Conservation (phyloP, 495 filamentous ascomycete species). For the Oidiodendron maius region DNA sequence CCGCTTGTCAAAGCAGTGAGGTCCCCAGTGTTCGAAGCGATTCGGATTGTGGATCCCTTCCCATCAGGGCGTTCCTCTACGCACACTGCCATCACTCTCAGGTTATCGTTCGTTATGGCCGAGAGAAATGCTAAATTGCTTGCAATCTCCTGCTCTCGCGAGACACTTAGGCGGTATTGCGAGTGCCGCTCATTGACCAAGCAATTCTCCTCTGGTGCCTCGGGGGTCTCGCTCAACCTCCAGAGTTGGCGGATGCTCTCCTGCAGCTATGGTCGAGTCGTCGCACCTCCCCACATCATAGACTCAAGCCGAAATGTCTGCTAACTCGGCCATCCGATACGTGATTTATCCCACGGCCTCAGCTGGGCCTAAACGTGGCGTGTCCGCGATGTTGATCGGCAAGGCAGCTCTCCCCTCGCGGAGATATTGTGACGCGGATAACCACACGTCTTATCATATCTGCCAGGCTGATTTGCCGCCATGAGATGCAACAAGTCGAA, state of each 20-base stretch:
- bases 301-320: not conserved
- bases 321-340: not conserved
- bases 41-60: constrained; percentile 14
- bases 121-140: constrained; percentile 21
- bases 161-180: constrained; percentile 2
- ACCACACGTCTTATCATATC: not conserved
- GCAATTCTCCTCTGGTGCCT: constrained; percentile 5
- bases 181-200: not conserved
- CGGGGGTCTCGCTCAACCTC: constrained; percentile 7
- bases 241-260: constrained; percentile 6
- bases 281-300: not conserved
- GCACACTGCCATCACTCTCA: constrained; percentile 24
- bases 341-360: not conserved
- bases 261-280: not conserved
- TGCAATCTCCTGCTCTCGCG: constrained; percentile 15
- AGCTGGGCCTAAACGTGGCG: not conserved
- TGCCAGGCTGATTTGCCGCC: too few species aligned
- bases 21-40: constrained; percentile 20
- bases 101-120: constrained; percentile 16
- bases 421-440: not conserved
- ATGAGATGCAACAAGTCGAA: too few species aligned
- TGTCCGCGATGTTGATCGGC: not conserved
- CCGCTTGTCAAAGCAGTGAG: constrained; percentile 14
- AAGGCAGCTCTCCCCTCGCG: not conserved
- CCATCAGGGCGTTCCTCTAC: constrained; percentile 22